A percentile compares a stretch with the other conserved stretches of the same genome.
These are phyloP conservation scores for Periconia digitata DNA, from an alignment of 2,329 filamentous ascomycete species.

Conservation along the genomic window DNA sequence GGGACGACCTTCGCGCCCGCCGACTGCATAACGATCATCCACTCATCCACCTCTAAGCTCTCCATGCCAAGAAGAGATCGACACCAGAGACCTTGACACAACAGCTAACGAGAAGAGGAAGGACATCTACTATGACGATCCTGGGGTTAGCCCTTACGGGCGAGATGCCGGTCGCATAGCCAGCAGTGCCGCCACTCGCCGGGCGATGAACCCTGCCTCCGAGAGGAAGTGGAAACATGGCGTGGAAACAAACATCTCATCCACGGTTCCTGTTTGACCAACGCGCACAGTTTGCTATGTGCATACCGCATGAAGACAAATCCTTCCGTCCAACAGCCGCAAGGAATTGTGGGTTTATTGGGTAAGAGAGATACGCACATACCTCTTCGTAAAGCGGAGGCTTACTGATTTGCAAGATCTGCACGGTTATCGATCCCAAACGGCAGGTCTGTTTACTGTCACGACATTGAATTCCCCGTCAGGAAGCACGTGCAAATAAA, in stretches of 20 bases:
- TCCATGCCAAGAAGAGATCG: background rate
- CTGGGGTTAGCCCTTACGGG: background rate
- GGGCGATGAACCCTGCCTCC: too few relatives aligned
- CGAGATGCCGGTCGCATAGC: background rate
- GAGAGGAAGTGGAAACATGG: too few relatives aligned
- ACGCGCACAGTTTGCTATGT: background rate
- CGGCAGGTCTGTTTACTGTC: background rate
- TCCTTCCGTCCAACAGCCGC: too few relatives aligned
- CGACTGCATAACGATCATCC: too few relatives aligned
- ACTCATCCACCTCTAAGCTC: too few relatives aligned
- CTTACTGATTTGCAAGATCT: background rate
- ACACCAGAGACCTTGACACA: too few relatives aligned
- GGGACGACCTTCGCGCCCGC: background rate
- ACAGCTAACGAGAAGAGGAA: background rate
- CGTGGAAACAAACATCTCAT: background rate
- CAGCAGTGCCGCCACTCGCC: too few relatives aligned
- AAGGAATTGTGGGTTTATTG: too few relatives aligned
- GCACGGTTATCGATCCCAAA: background rate
- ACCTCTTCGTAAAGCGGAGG: background rate
- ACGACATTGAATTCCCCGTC: too few relatives aligned
- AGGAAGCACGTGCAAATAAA: background rate
- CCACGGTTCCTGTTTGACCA: background rate
- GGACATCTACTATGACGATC: background rate
- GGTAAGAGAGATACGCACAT: too few relatives aligned
- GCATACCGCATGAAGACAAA: too few relatives aligned